Evolutionary conservation across 1,284 basidiomycete genomes (phyloP).

Genomic region (Boletus sp.): DNA sequence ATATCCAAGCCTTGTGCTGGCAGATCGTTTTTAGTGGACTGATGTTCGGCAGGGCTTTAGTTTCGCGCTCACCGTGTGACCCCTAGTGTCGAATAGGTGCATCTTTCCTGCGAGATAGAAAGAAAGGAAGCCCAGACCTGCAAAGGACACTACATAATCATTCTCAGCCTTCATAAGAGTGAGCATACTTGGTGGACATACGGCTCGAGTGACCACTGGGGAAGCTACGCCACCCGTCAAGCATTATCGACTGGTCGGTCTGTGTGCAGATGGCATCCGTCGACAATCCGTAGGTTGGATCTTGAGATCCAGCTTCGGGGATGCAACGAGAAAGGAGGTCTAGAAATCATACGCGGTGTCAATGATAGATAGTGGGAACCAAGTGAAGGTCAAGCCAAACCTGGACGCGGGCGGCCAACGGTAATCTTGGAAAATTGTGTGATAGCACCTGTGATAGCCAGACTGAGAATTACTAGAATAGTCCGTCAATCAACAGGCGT

Average conservation of each 20-base stretch:
- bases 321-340: conserved; percentile 84
- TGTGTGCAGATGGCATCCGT: conserved; percentile 79
- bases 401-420: conserved; percentile 87
- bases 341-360: conserved; percentile 22
- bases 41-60: not conserved
- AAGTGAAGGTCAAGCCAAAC: conserved; percentile 33
- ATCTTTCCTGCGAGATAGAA: conserved; percentile 91
- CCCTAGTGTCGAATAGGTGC: conserved; percentile 82
- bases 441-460: conserved; percentile 73
- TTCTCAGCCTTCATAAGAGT: conserved; percentile 3
- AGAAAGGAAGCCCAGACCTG: conserved; percentile 86
- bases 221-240: conserved; percentile 91
- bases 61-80: conserved; percentile 59
- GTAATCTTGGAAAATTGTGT: conserved; percentile 86
- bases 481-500: not conserved
- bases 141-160: conserved; percentile 70
- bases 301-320: conserved; percentile 58
- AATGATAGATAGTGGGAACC: not conserved
- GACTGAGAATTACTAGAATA: conserved; percentile 62
- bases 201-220: conserved; percentile 88
- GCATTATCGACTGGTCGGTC: conserved; percentile 51
- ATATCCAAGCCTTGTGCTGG: conserved; percentile 79
- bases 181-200: conserved; percentile 36
- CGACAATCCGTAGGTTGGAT: conserved; percentile 74
- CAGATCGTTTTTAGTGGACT: conserved; percentile 3